Conservation (phyloP, 2,329 filamentous ascomycete genomes). For the Claviceps capensis region DNA sequence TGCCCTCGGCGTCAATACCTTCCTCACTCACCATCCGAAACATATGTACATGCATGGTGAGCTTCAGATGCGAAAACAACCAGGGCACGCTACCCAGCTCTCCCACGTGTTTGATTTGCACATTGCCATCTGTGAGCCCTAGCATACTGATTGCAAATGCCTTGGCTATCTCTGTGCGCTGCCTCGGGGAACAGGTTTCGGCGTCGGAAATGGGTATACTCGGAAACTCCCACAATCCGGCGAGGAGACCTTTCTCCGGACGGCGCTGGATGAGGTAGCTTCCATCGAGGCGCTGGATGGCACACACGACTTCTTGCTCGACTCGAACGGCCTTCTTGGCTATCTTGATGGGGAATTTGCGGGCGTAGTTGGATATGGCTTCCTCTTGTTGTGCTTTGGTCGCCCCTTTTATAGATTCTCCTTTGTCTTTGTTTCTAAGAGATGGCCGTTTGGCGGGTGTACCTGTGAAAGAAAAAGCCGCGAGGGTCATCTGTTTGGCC, state of each 20-base stretch:
- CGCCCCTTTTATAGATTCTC: background rate
- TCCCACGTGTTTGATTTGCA: constrained; percentile 17
- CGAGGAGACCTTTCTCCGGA: constrained; percentile 39
- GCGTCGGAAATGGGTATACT: constrained; percentile 23
- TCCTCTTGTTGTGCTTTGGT: constrained; percentile 21
- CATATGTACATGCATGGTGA: constrained; percentile 43
- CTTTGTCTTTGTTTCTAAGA: background rate
- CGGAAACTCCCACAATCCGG: constrained; percentile 43
- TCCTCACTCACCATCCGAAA: constrained; percentile 24
- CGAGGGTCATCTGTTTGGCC: constrained; percentile 18
- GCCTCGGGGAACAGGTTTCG: constrained; percentile 12
- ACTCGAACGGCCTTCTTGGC: constrained; percentile 38
- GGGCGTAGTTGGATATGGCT: constrained; percentile 29
- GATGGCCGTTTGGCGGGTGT: background rate
- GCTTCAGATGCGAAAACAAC: constrained; percentile 42
- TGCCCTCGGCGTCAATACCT: background rate
- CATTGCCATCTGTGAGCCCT: background rate
- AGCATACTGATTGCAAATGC: constrained; percentile 14
- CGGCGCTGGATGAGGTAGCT: constrained; percentile 35
- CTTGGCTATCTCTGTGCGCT: constrained; percentile 23
- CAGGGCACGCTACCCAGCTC: constrained; percentile 41
- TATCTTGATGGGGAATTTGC: constrained; percentile 35
- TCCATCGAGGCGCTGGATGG: constrained; percentile 30
- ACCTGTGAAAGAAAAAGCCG: constrained; percentile 22
- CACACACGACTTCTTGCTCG: constrained; percentile 40